Percentiles rank a stretch among this genome's conserved stretches.
phyloP scores from a whole-genome alignment of 768 basidiomycete species.

The Rhodotorula sphaerocarpa region DNA sequence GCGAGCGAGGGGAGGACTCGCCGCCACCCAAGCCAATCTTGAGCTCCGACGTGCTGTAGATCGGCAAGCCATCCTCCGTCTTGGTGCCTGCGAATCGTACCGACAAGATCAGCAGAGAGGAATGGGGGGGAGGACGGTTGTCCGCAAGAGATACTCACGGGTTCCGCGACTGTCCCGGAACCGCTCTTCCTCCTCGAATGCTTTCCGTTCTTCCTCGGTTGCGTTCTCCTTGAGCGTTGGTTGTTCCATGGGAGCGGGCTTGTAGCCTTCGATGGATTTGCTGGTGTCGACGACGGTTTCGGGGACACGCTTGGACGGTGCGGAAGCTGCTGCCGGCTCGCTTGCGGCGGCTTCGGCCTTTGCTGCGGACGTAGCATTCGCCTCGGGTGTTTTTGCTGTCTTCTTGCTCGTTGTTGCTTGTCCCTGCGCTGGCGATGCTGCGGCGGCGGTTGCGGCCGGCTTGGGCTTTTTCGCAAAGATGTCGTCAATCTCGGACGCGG shows the following conservation, averaged over 20 bases:
- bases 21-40: constrained; percentile 38
- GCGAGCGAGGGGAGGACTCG: not conserved
- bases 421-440: not conserved
- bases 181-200: constrained; percentile 25
- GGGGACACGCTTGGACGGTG: constrained; percentile 13
- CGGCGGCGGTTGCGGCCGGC: not conserved
- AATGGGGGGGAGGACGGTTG: too few relatives aligned
- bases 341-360: not conserved
- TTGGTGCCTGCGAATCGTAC: constrained; percentile 30
- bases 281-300: constrained; percentile 29
- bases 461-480: constrained; percentile 31
- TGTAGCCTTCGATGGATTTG: constrained; percentile 25
- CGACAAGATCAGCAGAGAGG: fast-evolving
- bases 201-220: constrained; percentile 21
- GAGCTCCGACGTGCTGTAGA: constrained; percentile 37
- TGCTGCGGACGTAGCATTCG: not conserved
- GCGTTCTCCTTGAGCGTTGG: constrained; percentile 14
- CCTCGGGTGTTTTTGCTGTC: constrained; percentile 10
- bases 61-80: constrained; percentile 39
- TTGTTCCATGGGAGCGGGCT: not conserved
- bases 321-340: not conserved
- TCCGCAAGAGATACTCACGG: not conserved
- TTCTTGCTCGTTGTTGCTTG: not conserved
- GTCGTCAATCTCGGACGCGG: constrained; percentile 33
- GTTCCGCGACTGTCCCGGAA: constrained; percentile 34